phyloP scores from a whole-genome alignment of 768 basidiomycete species.

The Termitomyces titanicus region DNA sequence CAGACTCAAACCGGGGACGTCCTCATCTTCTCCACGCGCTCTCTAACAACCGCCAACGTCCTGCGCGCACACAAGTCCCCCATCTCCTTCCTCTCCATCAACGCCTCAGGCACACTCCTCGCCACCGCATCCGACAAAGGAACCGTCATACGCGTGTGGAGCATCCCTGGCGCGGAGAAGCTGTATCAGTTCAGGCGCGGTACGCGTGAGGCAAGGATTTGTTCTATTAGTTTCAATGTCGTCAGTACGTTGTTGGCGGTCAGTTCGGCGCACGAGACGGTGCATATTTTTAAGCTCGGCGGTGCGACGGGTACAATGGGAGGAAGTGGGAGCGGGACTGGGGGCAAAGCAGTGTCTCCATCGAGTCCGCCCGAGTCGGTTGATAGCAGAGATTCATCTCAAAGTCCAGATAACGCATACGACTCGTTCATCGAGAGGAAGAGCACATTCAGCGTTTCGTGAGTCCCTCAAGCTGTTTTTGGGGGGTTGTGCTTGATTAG shows the following conservation, averaged over 20 bases:
- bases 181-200: slow-evolving; percentile 94
- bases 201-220: slow-evolving; percentile 81
- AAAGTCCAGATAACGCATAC: slow-evolving; percentile 71
- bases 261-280: slow-evolving; percentile 89
- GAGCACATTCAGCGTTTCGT: slow-evolving; percentile 53
- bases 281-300: slow-evolving; percentile 92
- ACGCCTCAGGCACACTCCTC: slow-evolving; percentile 82
- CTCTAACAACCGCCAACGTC: slow-evolving; percentile 89
- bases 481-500: too few species aligned
- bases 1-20: slow-evolving; percentile 88
- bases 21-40: slow-evolving; percentile 90
- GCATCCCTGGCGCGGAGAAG: slow-evolving; percentile 87
- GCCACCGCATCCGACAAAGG: slow-evolving; percentile 95
- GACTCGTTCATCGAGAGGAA: slow-evolving; percentile 82
- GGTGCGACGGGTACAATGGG: background rate
- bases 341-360: too few species aligned
- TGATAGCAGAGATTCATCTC: slow-evolving; percentile 43
- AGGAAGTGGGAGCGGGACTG: too few species aligned
- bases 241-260: slow-evolving; percentile 85
- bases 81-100: slow-evolving; percentile 83
- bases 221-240: slow-evolving; percentile 77
- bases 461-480: too few species aligned
- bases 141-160: slow-evolving; percentile 95
- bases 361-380: slow-evolving; percentile 60
- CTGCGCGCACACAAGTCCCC: slow-evolving; percentile 97